phyloP scores from a whole-genome alignment of 805 yeast species.

The Huiozyma naganishii region DNA sequence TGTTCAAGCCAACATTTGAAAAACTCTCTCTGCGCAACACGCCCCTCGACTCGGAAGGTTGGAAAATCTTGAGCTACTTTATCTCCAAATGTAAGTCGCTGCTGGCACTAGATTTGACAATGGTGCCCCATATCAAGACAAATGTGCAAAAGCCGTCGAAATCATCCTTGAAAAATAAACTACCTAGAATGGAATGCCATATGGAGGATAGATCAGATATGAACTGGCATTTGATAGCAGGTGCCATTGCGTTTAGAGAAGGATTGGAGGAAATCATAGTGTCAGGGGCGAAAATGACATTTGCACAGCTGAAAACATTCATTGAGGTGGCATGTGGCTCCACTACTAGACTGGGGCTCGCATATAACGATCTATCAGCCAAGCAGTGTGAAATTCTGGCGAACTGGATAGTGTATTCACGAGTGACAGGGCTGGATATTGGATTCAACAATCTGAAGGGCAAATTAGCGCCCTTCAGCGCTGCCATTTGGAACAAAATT shows the following conservation, averaged over 20 bases:
- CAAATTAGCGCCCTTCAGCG: constrained; percentile 22
- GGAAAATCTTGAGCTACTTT: constrained; percentile 75
- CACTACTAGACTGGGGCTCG: constrained; percentile 65
- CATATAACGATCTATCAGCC: constrained; percentile 55
- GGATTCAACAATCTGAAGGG: constrained; percentile 65
- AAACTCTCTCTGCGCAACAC: constrained; percentile 74
- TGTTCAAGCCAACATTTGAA: constrained; percentile 51
- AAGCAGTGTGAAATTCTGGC: constrained; percentile 51
- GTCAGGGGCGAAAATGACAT: constrained; percentile 65
- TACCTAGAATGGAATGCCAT: constrained; percentile 30
- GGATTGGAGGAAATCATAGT: constrained; percentile 73
- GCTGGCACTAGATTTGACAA: constrained; percentile 53
- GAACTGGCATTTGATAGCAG: constrained; percentile 77
- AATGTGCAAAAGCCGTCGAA: constrained; percentile 32
- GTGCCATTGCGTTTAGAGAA: constrained; percentile 61
- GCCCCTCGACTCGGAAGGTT: constrained; percentile 61
- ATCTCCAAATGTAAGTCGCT: constrained; percentile 51
- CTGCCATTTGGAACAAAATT: constrained; percentile 17
- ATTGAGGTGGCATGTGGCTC: constrained; percentile 46
- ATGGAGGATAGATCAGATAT: constrained; percentile 46
- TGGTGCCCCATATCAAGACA: constrained; percentile 30
- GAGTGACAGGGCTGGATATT: constrained; percentile 61
- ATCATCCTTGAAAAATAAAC: constrained; percentile 16
- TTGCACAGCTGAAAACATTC: constrained; percentile 46
- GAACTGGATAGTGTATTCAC: constrained; percentile 40